These are phyloP conservation scores for Colletotrichum nymphaeae DNA, from an alignment of 2,329 filamentous ascomycete genomes.

Conservation along the genomic window DNA sequence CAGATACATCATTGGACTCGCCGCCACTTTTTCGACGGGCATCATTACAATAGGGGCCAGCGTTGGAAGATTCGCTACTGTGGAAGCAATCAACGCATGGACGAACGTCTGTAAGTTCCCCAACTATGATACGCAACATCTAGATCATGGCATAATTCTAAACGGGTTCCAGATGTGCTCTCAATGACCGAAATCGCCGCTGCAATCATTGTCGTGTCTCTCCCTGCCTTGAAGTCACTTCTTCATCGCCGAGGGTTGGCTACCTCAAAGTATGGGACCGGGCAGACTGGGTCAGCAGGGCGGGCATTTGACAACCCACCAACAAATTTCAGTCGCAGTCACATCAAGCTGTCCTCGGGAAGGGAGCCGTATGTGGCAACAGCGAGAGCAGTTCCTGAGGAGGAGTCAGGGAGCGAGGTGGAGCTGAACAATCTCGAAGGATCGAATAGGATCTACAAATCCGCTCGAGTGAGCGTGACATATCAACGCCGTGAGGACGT, in stretches of 20 bases:
- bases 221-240: constrained; percentile 38
- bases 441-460: constrained; percentile 37
- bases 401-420: constrained; percentile 37
- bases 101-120: constrained; percentile 38
- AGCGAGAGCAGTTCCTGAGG: constrained; percentile 26
- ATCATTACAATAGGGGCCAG: constrained; percentile 39
- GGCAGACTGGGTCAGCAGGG: constrained; percentile 20
- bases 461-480: constrained; percentile 38
- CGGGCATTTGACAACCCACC: constrained; percentile 17
- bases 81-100: constrained; percentile 37
- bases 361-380: constrained; percentile 35
- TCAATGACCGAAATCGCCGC: constrained; percentile 39
- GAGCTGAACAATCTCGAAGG: constrained; percentile 35
- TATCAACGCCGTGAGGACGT: constrained; percentile 33
- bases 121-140: accelerated
- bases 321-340: constrained; percentile 23
- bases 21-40: constrained; percentile 36
- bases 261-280: constrained; percentile 26
- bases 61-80: constrained; percentile 38
- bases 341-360: constrained; percentile 38
- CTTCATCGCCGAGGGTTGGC: constrained; percentile 32
- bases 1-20: constrained; percentile 39
- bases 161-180: constrained; percentile 32
- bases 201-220: constrained; percentile 38
- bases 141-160: neutral